Percentiles rank a stretch among this genome's conserved stretches.
Evolutionary conservation across 352 stramenopile genomes (phyloP).

Genomic region (Pythium aphanidermatum): DNA sequence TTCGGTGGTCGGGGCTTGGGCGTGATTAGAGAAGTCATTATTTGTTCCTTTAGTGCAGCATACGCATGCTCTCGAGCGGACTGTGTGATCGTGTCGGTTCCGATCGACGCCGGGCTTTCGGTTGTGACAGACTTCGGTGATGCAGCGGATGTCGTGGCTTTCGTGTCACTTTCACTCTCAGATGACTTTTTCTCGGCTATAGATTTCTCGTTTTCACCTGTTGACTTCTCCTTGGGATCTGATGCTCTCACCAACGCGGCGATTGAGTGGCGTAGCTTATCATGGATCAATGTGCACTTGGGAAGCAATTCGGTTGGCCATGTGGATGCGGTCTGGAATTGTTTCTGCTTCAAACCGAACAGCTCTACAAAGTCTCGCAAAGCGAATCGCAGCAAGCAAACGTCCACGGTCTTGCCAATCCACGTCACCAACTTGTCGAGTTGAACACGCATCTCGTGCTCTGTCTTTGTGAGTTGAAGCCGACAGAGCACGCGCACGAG

Average conservation of each 20-base stretch:
- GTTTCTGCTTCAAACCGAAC: constrained; percentile 14
- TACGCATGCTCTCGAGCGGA: constrained; percentile 49
- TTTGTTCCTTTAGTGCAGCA: constrained; percentile 49
- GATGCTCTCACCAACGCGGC: background rate
- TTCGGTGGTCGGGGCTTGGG: constrained; percentile 17
- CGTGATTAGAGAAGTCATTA: constrained; percentile 41
- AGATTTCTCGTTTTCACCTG: too few species aligned
- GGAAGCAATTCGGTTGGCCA: constrained; percentile 54
- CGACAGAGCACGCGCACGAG: constrained; percentile 50
- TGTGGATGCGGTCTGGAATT: constrained; percentile 27
- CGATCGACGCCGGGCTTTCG: too few species aligned
- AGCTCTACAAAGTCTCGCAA: constrained; percentile 51
- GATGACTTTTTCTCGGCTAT: too few species aligned
- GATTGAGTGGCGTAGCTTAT: constrained; percentile 52
- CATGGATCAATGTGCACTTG: constrained; percentile 47
- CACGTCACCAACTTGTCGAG: constrained; percentile 55
- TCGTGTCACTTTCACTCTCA: too few species aligned
- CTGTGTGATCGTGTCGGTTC: constrained; percentile 19
- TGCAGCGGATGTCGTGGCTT: constrained; percentile 1
- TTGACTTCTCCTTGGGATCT: background rate
- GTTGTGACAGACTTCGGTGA: too few species aligned
- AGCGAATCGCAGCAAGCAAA: constrained; percentile 42
- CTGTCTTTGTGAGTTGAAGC: constrained; percentile 34
- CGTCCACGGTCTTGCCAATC: constrained; percentile 47
- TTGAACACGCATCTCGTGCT: constrained; percentile 42